These are phyloP conservation scores for Dioscorea alata DNA, from an alignment of 106 monocot genomes.

Conservation along the genomic window DNA sequence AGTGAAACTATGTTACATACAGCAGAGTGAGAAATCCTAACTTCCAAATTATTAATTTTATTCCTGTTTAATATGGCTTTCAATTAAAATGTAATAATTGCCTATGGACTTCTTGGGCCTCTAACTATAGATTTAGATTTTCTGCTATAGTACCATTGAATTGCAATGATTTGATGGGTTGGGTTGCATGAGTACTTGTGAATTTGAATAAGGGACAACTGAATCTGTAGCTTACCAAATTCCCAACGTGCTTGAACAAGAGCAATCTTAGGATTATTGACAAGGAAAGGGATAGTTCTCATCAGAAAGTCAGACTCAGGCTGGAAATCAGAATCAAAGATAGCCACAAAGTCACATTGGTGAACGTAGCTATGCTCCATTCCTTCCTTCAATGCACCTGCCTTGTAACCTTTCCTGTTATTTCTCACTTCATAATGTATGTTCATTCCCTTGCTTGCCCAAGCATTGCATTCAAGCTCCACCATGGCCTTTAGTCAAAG, in stretches of 20 bases:
- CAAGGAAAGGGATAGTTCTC: constrained; percentile 64
- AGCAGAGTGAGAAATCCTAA: too few species aligned
- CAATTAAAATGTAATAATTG: too few species aligned
- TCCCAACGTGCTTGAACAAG: constrained; percentile 93
- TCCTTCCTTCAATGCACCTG: constrained; percentile 80
- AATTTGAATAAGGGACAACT: not conserved
- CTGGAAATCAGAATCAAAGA: constrained; percentile 92
- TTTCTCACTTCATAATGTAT: constrained; percentile 69
- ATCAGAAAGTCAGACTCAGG: constrained; percentile 75
- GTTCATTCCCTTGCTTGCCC: constrained; percentile 71
- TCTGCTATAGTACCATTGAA: too few species aligned
- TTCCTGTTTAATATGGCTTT: too few species aligned
- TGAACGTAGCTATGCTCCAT: constrained; percentile 53
- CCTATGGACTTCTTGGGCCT: too few species aligned
- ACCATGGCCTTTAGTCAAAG: constrained; percentile 40
- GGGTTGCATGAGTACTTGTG: not conserved
- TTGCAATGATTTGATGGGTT: too few species aligned
- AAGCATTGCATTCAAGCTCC: constrained; percentile 58
- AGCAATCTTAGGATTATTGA: constrained; percentile 45
- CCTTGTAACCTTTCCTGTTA: constrained; percentile 85
- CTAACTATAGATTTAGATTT: too few species aligned
- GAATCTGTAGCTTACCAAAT: constrained; percentile 45
- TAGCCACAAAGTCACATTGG: constrained; percentile 78
- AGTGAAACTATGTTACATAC: too few species aligned
- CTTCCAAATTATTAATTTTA: too few species aligned